phyloP scores from a whole-genome alignment of 192 early-diverging fungal genomes.

The Cladochytrium replicatum region DNA sequence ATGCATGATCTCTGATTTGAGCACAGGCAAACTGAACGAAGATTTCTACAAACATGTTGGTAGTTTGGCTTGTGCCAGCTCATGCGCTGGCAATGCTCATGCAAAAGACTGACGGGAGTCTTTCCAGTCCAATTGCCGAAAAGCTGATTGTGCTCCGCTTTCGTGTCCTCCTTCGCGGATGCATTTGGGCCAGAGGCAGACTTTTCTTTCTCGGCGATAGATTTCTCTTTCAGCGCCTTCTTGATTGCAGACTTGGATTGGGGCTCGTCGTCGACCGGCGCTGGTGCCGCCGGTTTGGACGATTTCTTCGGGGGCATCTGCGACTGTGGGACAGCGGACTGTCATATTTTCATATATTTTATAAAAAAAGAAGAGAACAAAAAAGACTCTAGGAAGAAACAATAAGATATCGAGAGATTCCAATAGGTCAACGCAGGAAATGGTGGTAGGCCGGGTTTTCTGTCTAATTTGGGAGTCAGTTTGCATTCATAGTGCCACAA shows the following conservation, averaged over 20 bases:
- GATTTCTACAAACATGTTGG: constrained; percentile 41
- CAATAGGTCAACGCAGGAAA: constrained; percentile 27
- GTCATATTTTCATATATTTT: too few species aligned
- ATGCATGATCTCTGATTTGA: background rate
- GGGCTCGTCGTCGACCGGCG: too few species aligned
- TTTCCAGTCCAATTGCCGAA: constrained; percentile 86
- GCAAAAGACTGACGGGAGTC: constrained; percentile 61
- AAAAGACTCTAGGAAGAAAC: too few species aligned
- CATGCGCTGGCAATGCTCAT: constrained; percentile 67
- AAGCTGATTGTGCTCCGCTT: constrained; percentile 8
- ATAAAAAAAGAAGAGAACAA: too few species aligned
- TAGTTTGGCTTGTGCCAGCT: constrained; percentile 64
- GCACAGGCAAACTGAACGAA: background rate
- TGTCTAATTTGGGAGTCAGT: constrained; percentile 30
- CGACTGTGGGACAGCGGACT: too few species aligned
- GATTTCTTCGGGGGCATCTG: too few species aligned
- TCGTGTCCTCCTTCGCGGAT: constrained; percentile 2
- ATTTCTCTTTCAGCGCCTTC: too few species aligned
- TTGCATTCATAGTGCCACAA: constrained; percentile 3
- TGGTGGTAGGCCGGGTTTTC: constrained; percentile 71
- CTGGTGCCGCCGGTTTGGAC: too few species aligned
- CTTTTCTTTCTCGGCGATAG: too few species aligned
- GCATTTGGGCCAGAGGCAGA: too few species aligned
- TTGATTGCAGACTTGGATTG: too few species aligned
- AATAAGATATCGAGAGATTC: background rate